Evolutionary conservation across 306 rosid species (phyloP).

Genomic region (Cicer yamashitae): DNA sequence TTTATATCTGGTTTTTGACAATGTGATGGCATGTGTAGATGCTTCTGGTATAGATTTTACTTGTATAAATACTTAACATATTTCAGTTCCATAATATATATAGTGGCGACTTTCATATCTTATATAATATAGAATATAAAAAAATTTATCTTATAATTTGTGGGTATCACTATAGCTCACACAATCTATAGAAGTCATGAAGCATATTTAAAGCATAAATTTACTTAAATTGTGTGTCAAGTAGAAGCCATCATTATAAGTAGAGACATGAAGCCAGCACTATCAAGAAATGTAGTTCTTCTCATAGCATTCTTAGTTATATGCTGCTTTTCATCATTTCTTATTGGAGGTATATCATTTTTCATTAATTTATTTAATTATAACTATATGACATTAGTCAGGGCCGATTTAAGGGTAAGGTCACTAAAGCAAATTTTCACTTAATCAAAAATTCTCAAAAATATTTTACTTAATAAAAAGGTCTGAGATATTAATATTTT

Average conservation of each 20-base stretch:
- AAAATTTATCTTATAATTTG: background rate
- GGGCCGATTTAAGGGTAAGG: too few species aligned
- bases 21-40: background rate
- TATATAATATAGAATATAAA: slow-evolving; percentile 1
- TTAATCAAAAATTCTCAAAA: too few species aligned
- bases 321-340: slow-evolving; percentile 34
- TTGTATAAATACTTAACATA: slow-evolving; percentile 4
- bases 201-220: background rate
- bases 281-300: slow-evolving; percentile 16
- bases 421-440: too few species aligned
- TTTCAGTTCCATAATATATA: slow-evolving; percentile 8
- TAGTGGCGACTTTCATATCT: slow-evolving; percentile 14
- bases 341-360: slow-evolving; percentile 28
- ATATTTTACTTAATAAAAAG: too few species aligned
- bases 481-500: too few species aligned
- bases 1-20: slow-evolving; percentile 24
- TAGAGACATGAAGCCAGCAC: slow-evolving; percentile 33
- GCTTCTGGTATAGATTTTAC: background rate
- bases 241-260: background rate
- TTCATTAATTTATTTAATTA: background rate
- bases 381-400: too few species aligned
- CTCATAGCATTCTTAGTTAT: slow-evolving; percentile 38
- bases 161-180: background rate
- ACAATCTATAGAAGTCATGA: background rate
- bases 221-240: background rate